phyloP scores from a whole-genome alignment of 768 basidiomycete genomes.

The Tricholoma saponaceum region DNA sequence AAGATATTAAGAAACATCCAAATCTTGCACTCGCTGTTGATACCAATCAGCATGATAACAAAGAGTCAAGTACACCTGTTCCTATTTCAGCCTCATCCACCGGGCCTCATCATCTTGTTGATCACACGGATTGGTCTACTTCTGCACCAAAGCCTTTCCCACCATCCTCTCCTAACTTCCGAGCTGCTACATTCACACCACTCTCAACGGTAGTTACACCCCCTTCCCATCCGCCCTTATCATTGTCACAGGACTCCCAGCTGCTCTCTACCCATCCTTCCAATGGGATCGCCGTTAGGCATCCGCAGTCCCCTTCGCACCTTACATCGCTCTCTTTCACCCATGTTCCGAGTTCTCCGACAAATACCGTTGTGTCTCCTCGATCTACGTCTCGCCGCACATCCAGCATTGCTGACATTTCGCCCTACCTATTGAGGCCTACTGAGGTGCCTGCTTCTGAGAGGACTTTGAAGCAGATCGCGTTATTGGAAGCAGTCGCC shows the following conservation, averaged over 20 bases:
- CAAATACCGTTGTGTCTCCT: neutral
- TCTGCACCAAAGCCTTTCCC: slow-evolving; percentile 10
- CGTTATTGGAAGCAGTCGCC: slow-evolving; percentile 66
- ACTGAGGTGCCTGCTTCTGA: slow-evolving; percentile 52
- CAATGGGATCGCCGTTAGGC: neutral
- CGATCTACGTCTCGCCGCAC: neutral
- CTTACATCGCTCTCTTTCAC: neutral
- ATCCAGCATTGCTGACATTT: slow-evolving; percentile 58
- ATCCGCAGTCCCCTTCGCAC: neutral
- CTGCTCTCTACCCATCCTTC: neutral
- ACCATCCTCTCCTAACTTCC: neutral
- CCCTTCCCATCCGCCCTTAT: neutral
- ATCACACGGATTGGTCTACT: slow-evolving; percentile 18
- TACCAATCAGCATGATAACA: slow-evolving; percentile 5
- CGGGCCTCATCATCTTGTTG: neutral
- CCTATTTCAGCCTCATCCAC: slow-evolving; percentile 18
- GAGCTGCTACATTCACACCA: neutral
- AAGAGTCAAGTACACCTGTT: slow-evolving; percentile 18
- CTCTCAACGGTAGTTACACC: neutral
- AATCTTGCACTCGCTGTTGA: slow-evolving; percentile 10
- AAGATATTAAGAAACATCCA: slow-evolving; percentile 2
- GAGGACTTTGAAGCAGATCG: slow-evolving; percentile 65
- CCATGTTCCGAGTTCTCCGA: neutral
- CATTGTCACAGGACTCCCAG: slow-evolving; percentile 2
- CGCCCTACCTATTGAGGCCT: slow-evolving; percentile 60